Base-by-base conservation (phyloP, 345 rosid genomes). In the Cardiospermum halicacabum region DNA sequence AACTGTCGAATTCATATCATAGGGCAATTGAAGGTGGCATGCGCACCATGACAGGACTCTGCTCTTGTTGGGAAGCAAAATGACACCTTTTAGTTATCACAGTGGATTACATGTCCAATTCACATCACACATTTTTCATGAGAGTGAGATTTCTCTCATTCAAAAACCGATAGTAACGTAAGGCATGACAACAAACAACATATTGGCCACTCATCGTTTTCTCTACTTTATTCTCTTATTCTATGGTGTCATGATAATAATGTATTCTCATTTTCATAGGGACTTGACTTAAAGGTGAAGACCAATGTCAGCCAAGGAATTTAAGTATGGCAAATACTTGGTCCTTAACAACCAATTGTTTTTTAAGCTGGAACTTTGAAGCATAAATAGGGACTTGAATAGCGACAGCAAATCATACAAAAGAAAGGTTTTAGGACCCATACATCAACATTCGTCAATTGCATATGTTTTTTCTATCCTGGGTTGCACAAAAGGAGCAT, bases 401-500 rank as follows among this genome's bases (percentile, higher is more conserved):
- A n/a, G 16, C 16, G 24, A 36, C n/a, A 53, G 18, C 10, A 26
- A 51, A 51, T 25, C 55, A 25, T 53, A 53, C 56, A 53, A 53
- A 53, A 40, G 40, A 37, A 8, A 65, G 60, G 50, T 53, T 39
- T 26, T 3, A 18, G 60, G 40, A 22, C 21, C 48, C 10, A 37
- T 34, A 16, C 21, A 7, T 64, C 51, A 65, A 40, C 58, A 53
- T 49, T 18, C 45, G 6, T 13, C 19, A 28, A 25, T 55, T 67
- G 53, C 36, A 22, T 65, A 42, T 0, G 7, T 18, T 27, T 18
- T n/a, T 42, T 11, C 31, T 53, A 60, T 56, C 40, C 69, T 58
- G 56, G 13, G 57, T 51, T 63, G 65, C 65, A 69, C 36, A 43
- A 63, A 69, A 42, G 56, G 27, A 26, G 50, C 21, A 72, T 45